Evolutionary conservation across 2,329 filamentous ascomycete genomes (phyloP).

Genomic region (Triangularia verruculosa): DNA sequence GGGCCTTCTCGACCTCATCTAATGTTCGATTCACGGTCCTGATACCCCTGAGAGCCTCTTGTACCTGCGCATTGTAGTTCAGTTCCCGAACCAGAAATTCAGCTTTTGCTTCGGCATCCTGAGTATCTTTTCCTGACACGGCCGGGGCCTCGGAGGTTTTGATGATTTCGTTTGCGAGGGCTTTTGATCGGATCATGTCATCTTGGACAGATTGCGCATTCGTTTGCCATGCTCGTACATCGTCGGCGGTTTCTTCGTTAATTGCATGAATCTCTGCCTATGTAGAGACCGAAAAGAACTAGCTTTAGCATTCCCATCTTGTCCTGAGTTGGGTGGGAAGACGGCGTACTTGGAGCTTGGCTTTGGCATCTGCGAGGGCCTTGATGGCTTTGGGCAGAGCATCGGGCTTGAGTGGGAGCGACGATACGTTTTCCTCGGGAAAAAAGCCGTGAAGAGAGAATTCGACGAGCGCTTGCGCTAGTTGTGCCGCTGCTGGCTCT

Average conservation of each 20-base stretch:
- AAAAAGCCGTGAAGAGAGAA: slow-evolving; percentile 53
- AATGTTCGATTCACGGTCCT: slow-evolving; percentile 59
- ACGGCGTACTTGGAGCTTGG: slow-evolving; percentile 42
- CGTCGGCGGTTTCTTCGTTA: slow-evolving; percentile 72
- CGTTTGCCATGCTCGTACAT: slow-evolving; percentile 81
- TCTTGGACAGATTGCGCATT: slow-evolving; percentile 81
- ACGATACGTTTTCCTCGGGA: slow-evolving; percentile 47
- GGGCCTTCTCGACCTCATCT: slow-evolving; percentile 57
- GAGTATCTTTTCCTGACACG: slow-evolving; percentile 50
- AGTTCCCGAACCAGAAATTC: slow-evolving; percentile 57
- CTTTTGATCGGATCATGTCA: slow-evolving; percentile 78
- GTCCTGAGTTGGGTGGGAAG: not conserved
- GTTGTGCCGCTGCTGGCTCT: slow-evolving; percentile 14
- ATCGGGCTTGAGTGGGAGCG: slow-evolving; percentile 33
- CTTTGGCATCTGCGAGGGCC: slow-evolving; percentile 42
- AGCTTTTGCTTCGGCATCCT: slow-evolving; percentile 52
- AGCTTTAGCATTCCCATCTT: slow-evolving; percentile 12
- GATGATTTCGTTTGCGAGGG: slow-evolving; percentile 77
- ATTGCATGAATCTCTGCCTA: slow-evolving; percentile 71
- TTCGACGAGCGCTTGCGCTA: slow-evolving; percentile 59
- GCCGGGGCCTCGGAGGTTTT: slow-evolving; percentile 66
- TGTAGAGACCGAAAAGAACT: not conserved
- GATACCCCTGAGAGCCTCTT: slow-evolving; percentile 49
- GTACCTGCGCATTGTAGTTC: slow-evolving; percentile 57
- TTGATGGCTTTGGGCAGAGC: slow-evolving; percentile 42